Base-by-base conservation (phyloP, 352 stramenopile genomes). In the Phytophthora fragariae region DNA sequence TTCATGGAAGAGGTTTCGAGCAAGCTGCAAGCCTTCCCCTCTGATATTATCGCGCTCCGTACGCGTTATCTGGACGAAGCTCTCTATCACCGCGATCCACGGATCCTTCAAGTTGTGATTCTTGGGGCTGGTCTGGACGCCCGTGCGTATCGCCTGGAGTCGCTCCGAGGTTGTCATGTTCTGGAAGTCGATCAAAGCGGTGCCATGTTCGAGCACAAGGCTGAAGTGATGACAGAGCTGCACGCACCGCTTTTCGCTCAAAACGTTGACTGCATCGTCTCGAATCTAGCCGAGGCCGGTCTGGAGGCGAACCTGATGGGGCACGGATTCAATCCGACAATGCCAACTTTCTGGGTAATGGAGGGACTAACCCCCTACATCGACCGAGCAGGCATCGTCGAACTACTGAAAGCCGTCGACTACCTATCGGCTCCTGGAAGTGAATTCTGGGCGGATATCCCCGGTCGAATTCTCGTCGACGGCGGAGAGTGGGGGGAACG, bases 61-160 rank as follows among this genome's bases (percentile, higher is more conserved):
- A 92, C 84, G 27, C 80, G 82, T 12, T 86, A 79, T 60, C 61
- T 92, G 50, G 84, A 92, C 52, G 84, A 92, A 62, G 77, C 81
- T 5, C 62, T 92, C 27, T 49, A 70, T 7, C 62, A 88, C 31
- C 81, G 82, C 24, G 52, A 89, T 17, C 44, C 66, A 3, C 59
- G 57, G 27, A 86, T 90, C 47, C 72, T 84, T 2, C 84, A 92
- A 59, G 62, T 90, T 47, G 84, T 92, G 50, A 83, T 88, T 59
- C 75, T 92, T 62, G 84, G 75, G 0, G 75, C 84, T 19, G 84
- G 84, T 7, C 61, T 92, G 17, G 84, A 92, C 62, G 73, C 77
- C 57, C 75, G 84, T 11, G 82, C 82, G 0, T 90, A 89, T 58
- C 84, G 82, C 17, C 71, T 92, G 68, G 65, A 85, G n/a, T 65